These are phyloP conservation scores for Nakaseomyces delphensis DNA, from an alignment of 1,139 yeast species.

Conservation along the genomic window DNA sequence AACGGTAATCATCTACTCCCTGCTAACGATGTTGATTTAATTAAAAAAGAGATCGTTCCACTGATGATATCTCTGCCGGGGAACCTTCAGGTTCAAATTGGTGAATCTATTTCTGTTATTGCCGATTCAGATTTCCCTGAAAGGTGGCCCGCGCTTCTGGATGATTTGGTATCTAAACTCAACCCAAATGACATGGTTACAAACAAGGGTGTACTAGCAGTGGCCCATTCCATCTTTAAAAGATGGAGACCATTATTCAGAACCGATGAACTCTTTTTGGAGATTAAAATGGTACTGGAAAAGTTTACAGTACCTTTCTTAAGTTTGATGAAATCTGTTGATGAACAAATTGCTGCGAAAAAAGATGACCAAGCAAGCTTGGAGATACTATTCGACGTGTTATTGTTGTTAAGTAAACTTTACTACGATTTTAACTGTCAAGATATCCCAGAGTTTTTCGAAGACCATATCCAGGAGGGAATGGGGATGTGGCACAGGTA, in stretches of 20 bases:
- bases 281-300: constrained; percentile 77
- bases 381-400: constrained; percentile 55
- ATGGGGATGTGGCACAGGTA: constrained; percentile 80
- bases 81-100: constrained; percentile 75
- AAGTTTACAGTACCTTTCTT: constrained; percentile 81
- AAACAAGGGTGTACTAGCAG: constrained; percentile 79
- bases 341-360: constrained; percentile 49
- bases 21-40: constrained; percentile 50
- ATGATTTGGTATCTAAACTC: constrained; percentile 62
- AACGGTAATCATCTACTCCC: constrained; percentile 70
- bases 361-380: constrained; percentile 40
- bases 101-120: constrained; percentile 84
- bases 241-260: constrained; percentile 95
- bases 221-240: constrained; percentile 91
- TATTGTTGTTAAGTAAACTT: constrained; percentile 64
- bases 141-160: constrained; percentile 73
- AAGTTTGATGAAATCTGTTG: constrained; percentile 55
- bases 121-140: constrained; percentile 96
- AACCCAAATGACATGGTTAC: constrained; percentile 52
- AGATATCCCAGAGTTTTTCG: constrained; percentile 96
- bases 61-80: constrained; percentile 77
- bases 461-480: constrained; percentile 71
- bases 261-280: constrained; percentile 80
- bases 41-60: constrained; percentile 70
- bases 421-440: constrained; percentile 94